Base-by-base conservation (phyloP, 1,139 yeast species). In the Diutina neorugosa region DNA sequence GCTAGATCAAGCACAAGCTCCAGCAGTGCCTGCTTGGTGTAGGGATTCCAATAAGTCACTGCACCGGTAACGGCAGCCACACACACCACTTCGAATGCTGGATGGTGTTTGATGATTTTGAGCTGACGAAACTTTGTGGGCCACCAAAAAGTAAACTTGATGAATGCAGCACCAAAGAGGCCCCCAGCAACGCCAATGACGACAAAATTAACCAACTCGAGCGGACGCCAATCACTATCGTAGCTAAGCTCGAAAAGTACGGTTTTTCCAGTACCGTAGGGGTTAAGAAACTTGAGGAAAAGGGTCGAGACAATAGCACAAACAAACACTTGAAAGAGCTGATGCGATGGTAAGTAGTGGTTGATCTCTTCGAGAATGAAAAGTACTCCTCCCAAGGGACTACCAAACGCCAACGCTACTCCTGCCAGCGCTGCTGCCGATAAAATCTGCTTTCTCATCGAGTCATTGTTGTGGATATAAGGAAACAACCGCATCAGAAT, bases 361-460 rank as follows among this genome's bases (percentile, higher is more conserved):
- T 81, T 78, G 41, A 82, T 83, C 57, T 82, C 88, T 59, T 82
- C 89, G 48, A 83, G 68, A 23, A 82, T 77, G 62, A 82, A 82
- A 31, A 82, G 61, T 2, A 82, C 87, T 2, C 87, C 88, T 4
- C 88, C 88, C 54, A 82, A 68, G 1, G 88, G 88, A 1, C 83
- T 77, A 0, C 87, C 88, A 67, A 82, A 83, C 1, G 88, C 86
- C 25, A 82, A 71, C 4, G 87, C 84, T 11, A 82, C 86, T 5
- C 88, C 88, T 11, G 86, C 84, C 53, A 81, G 77, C 1, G 86
- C 82, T 14, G 85, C 78, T 0, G 88, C 86, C 3, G 84, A 76
- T 46, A 82, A 63, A 1, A 83, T 73, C 60, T 81, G 85, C 57
- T 84, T 73, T 55, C 80, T 73, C 58, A 79, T 72, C 25, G 79